Conservation (phyloP, 495 filamentous ascomycete species). For the Annulohypoxylon maeteangense region DNA sequence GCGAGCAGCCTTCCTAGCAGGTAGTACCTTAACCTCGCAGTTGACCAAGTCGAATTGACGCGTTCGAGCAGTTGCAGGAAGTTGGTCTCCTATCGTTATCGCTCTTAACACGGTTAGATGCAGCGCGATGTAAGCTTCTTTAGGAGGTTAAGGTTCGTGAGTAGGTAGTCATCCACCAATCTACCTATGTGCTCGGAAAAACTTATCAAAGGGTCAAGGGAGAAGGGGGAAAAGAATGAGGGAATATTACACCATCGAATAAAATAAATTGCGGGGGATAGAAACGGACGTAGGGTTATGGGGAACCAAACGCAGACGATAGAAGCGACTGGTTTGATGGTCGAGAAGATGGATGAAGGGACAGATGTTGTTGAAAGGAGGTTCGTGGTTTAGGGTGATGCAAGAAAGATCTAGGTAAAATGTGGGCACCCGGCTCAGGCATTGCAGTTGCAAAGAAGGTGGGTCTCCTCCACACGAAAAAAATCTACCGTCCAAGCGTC, state of each 20-base stretch:
- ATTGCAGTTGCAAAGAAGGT: neutral
- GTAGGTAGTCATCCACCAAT: slow-evolving; percentile 1
- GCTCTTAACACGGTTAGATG: slow-evolving; percentile 14
- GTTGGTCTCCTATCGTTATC: neutral
- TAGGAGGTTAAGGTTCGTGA: neutral
- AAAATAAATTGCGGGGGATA: slow-evolving; percentile 2
- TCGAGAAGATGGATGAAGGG: slow-evolving; percentile 1
- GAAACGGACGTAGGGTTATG: neutral
- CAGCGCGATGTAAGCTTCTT: slow-evolving; percentile 13
- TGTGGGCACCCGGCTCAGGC: slow-evolving; percentile 8
- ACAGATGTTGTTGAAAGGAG: slow-evolving; percentile 9
- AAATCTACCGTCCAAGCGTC: slow-evolving; percentile 37
- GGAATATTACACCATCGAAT: slow-evolving; percentile 8
- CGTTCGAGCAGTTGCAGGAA: neutral
- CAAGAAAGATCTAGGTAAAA: slow-evolving; percentile 42
- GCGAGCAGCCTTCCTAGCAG: slow-evolving; percentile 3
- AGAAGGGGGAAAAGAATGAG: neutral
- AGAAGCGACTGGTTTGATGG: slow-evolving; percentile 6
- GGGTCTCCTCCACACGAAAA: slow-evolving; percentile 33
- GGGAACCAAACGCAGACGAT: slow-evolving; percentile 1
- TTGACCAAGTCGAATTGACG: neutral
- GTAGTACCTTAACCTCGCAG: slow-evolving; percentile 1
- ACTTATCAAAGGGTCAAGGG: slow-evolving; percentile 7
- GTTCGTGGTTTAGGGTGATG: slow-evolving; percentile 33
- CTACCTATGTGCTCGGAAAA: neutral